Evolutionary conservation across 805 yeast genomes (phyloP), one percentile per base, ranked within the genome.

Genomic region (Saccharomycopsis synnaedendra): DNA sequence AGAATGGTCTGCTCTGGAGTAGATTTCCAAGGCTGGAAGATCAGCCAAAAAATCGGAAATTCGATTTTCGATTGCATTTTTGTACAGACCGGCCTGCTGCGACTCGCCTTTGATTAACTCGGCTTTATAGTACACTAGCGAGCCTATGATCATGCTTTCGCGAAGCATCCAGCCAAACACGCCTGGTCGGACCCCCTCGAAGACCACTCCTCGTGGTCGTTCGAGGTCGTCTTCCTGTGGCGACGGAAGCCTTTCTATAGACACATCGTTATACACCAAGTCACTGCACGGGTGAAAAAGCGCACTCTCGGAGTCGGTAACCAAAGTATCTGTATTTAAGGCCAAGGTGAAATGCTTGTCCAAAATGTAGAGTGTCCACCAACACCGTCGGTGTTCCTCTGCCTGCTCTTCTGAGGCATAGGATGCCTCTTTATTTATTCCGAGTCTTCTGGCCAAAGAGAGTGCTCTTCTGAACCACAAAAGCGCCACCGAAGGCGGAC

Each of bases 331-430:
- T 2, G 62, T 52, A 46, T 66, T 66, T 54, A 66, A 66, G 47
- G 68, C 62, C 32, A 68, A 54, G 0, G 66, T 65, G 4, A 66
- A 56, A 48, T 67, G 62, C 35, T 69, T 56, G 51, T 68, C 73
- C n/a, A 68, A 54, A 33, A 65, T 53, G 47, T 65, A 68, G 3
- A 68, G 52, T 5, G 64, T 59, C 71, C 72, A 67, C 71, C 71
- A 68, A 1, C 62, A 58, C 28, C 73, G 57, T 29, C 70, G 56
- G 44, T 61, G 57, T 47, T 68, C 73, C 45, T 68, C 73, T 32
- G 62, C 56, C 1, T 48, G 32, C 43, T 64, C 69, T 42, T 64
- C 56, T 2, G 45, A n/a, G n/a, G 8, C 10, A 3, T 32, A 8
- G n/a, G 47, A 41, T 28, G 35, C 35, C 11, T 44, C 48, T 40